Evolutionary conservation across 305 asterid genomes (phyloP).

Genomic region (Solanum hybrid): DNA sequence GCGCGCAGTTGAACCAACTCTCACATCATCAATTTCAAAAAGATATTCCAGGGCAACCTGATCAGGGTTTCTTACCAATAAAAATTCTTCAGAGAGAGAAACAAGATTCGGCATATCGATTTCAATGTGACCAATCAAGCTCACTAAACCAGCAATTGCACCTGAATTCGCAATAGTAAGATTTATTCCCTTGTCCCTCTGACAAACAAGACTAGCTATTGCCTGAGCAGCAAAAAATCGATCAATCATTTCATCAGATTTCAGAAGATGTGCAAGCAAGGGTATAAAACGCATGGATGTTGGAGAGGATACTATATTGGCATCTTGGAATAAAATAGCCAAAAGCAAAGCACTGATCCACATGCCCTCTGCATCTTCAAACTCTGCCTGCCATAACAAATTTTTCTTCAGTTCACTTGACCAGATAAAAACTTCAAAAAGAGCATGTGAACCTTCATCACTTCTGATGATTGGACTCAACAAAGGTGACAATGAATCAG

Average conservation of each 20-base stretch:
- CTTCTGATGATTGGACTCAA: neutral
- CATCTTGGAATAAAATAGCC: constrained; percentile 71
- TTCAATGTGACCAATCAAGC: constrained; percentile 60
- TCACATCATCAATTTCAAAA: constrained; percentile 67
- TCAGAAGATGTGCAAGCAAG: constrained; percentile 44
- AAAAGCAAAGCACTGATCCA: constrained; percentile 76
- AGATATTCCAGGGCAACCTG: constrained; percentile 56
- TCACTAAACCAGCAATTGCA: constrained; percentile 54
- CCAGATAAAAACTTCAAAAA: neutral
- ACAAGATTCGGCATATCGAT: constrained; percentile 53
- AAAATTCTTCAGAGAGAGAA: constrained; percentile 66
- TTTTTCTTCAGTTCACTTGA: neutral
- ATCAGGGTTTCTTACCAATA: constrained; percentile 61
- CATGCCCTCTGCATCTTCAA: constrained; percentile 65
- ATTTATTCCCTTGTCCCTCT: constrained; percentile 50
- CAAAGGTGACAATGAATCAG: neutral
- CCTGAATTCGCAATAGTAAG: constrained; percentile 71
- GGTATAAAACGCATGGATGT: constrained; percentile 41
- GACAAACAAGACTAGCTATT: constrained; percentile 64
- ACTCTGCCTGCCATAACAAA: constrained; percentile 46
- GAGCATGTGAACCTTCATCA: neutral
- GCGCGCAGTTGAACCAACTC: constrained; percentile 58
- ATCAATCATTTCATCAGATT: constrained; percentile 60
- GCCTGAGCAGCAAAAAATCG: constrained; percentile 84
- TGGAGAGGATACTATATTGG: constrained; percentile 44